These are phyloP conservation scores for Colletotrichum navitas DNA, from an alignment of 2,329 filamentous ascomycete genomes.

Conservation along the genomic window DNA sequence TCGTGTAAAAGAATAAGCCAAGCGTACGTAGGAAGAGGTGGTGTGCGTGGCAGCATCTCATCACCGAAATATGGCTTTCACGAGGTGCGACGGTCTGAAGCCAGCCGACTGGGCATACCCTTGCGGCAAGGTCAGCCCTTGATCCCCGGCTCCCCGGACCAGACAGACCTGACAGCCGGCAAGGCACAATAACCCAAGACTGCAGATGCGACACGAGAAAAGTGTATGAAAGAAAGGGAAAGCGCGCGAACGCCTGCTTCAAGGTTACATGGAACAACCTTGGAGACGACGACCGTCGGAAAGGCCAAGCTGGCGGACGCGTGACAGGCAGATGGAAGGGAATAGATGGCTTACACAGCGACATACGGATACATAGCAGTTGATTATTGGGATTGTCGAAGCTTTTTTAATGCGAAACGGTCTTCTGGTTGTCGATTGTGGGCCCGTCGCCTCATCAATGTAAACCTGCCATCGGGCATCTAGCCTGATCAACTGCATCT, in stretches of 20 bases:
- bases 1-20: background rate
- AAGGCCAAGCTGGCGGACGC: background rate
- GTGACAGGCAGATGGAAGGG: conserved; percentile 5
- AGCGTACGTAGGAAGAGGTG: background rate
- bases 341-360: background rate
- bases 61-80: conserved; percentile 14
- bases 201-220: conserved; percentile 17
- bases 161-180: background rate
- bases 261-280: conserved; percentile 32
- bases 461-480: background rate
- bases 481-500: background rate
- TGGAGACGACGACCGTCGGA: conserved; percentile 1
- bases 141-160: conserved; percentile 15
- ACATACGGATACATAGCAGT: background rate
- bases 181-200: conserved; percentile 21
- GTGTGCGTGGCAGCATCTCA: conserved; percentile 27
- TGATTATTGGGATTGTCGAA: conserved; percentile 19
- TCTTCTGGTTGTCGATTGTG: conserved; percentile 19
- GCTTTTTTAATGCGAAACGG: conserved; percentile 19
- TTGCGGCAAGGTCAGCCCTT: conserved; percentile 10
- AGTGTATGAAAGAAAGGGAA: conserved; percentile 25
- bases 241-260: conserved; percentile 27
- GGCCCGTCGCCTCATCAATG: conserved; percentile 22
- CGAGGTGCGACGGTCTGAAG: conserved; percentile 33
- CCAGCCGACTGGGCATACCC: conserved; percentile 23